Conservation (phyloP, 139 green algal genomes). For the Chlorella sp. region DNA sequence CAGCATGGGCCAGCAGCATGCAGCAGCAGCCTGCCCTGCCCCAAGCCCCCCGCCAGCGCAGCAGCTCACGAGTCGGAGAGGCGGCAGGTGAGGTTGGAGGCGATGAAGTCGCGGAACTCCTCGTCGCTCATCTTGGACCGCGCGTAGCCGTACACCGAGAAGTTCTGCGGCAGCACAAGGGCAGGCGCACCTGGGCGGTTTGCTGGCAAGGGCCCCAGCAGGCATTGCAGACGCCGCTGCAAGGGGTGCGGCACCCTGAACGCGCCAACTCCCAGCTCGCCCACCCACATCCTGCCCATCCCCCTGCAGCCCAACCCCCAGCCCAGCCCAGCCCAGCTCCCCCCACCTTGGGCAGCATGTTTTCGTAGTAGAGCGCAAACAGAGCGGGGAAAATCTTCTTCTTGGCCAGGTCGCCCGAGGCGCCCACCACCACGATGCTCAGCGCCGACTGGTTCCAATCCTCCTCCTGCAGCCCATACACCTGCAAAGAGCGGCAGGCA, state of each 20-base stretch:
- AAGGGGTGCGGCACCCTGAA: too few relatives aligned
- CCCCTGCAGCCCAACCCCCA: neutral
- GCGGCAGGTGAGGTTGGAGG: slow-evolving; percentile 82
- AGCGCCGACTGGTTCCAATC: slow-evolving; percentile 67
- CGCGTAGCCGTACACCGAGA: slow-evolving; percentile 94
- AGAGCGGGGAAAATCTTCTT: slow-evolving; percentile 99
- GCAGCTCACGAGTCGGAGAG: slow-evolving; percentile 27
- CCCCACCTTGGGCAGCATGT: slow-evolving; percentile 79
- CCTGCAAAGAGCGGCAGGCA: neutral
- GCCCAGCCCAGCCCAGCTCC: too few relatives aligned
- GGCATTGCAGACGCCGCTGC: too few relatives aligned
- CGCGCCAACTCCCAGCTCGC: too few relatives aligned
- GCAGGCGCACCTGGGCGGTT: too few relatives aligned
- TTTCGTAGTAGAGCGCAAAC: slow-evolving; percentile 96
- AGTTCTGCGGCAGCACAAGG: slow-evolving; percentile 77
- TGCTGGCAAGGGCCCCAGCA: too few relatives aligned
- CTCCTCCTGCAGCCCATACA: slow-evolving; percentile 57
- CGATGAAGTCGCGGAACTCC: slow-evolving; percentile 90
- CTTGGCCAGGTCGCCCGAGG: slow-evolving; percentile 95
- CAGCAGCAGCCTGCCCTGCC: neutral
- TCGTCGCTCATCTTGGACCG: slow-evolving; percentile 91
- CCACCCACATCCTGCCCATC: too few relatives aligned
- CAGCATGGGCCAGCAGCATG: neutral
- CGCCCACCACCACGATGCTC: slow-evolving; percentile 93
- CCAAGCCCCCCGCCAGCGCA: too few relatives aligned